phyloP scores from a whole-genome alignment of 2,329 filamentous ascomycete genomes.

The Botrytis squamosa region DNA sequence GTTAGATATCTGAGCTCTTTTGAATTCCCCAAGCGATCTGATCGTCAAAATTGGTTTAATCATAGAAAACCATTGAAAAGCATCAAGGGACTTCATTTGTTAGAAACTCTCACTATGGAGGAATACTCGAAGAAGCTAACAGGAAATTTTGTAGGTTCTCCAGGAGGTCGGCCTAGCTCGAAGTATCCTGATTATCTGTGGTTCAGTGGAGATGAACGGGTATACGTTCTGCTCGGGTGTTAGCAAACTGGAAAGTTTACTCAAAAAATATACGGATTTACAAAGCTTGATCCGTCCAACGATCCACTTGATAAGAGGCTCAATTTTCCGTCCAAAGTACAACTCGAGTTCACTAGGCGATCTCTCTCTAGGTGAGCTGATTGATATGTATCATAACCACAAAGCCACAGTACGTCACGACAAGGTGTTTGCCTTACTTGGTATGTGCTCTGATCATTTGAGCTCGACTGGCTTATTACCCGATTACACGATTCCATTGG shows the following conservation, averaged over 20 bases:
- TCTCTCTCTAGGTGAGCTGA: not conserved
- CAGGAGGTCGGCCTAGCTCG: not conserved
- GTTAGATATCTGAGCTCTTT: not conserved
- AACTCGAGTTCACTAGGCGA: not conserved
- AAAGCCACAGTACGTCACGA: not conserved
- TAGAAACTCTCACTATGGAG: not conserved
- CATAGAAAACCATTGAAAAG: not conserved
- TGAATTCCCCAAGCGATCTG: rapidly evolving
- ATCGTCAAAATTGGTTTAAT: not conserved
- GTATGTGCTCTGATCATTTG: not conserved
- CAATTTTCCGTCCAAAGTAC: not conserved
- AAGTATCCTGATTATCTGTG: not conserved
- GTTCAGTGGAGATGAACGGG: not conserved
- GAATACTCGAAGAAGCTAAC: not conserved
- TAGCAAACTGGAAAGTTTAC: not conserved
- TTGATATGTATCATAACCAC: not conserved
- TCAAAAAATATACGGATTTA: not conserved
- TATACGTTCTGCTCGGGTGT: not conserved
- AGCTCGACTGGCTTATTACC: not conserved
- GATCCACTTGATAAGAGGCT: not conserved
- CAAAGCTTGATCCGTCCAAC: not conserved
- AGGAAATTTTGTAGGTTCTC: not conserved
- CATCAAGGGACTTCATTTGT: not conserved
- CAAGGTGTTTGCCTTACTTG: constrained; percentile 1
- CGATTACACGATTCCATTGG: not conserved